Conservation (phyloP, 495 filamentous ascomycete species). For the Podospora anserina region DNA sequence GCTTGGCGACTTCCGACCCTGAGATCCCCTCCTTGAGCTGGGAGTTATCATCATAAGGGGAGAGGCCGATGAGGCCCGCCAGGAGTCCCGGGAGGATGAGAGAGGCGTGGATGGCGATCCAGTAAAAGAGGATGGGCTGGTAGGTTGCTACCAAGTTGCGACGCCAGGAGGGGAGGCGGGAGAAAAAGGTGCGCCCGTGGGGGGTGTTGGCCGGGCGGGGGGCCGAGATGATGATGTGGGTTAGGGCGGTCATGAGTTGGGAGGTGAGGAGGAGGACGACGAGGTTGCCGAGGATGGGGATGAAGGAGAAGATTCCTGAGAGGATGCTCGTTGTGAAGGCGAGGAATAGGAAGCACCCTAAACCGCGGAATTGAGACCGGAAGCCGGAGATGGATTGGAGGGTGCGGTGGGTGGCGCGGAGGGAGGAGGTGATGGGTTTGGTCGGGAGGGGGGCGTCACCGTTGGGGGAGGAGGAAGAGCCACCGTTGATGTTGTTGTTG, state of each 20-base stretch:
- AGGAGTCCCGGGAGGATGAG: constrained; percentile 28
- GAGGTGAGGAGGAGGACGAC: constrained; percentile 34
- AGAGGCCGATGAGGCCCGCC: constrained; percentile 31
- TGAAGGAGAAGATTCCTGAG: constrained; percentile 22
- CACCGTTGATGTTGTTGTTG: background rate
- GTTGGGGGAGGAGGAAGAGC: background rate
- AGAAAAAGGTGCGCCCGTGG: constrained; percentile 37
- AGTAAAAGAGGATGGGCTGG: constrained; percentile 36
- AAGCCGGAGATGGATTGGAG: constrained; percentile 38
- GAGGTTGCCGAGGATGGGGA: constrained; percentile 34
- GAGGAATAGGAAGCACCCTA: constrained; percentile 31
- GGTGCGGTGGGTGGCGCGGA: constrained; percentile 42
- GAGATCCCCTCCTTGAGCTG: constrained; percentile 21
- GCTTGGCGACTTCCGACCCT: constrained; percentile 28
- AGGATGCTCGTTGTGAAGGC: constrained; percentile 20
- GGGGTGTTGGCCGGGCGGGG: constrained; percentile 17
- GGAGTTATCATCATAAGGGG: constrained; percentile 14
- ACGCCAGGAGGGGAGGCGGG: constrained; percentile 44
- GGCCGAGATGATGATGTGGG: constrained; percentile 44
- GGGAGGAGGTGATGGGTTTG: constrained; percentile 41
- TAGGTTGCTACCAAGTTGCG: constrained; percentile 44
- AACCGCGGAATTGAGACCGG: constrained; percentile 40
- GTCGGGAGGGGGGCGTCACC: background rate
- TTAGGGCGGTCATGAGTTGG: constrained; percentile 43
- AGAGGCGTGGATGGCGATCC: constrained; percentile 30